phyloP scores from a whole-genome alignment of 2,329 filamentous ascomycete genomes.

The Cercospora zeina region DNA sequence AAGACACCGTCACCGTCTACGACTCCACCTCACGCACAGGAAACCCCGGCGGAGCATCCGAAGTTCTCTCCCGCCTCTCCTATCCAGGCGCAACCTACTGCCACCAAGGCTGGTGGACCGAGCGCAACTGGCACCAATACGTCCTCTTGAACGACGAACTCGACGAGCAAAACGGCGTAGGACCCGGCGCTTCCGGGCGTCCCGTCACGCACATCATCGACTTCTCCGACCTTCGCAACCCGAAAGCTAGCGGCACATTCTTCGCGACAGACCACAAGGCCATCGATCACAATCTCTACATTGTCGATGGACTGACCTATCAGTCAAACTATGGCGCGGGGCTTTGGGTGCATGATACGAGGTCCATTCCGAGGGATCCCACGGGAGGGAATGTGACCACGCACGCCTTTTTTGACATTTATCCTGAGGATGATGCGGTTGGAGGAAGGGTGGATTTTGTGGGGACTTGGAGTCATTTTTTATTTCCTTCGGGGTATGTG shows the following conservation, averaged over 20 bases:
- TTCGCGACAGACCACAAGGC: constrained; percentile 30
- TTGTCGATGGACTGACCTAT: constrained; percentile 39
- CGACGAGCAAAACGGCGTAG: neutral
- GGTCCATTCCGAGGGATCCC: constrained; percentile 44
- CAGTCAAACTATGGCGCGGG: constrained; percentile 43
- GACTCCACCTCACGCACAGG: constrained; percentile 44
- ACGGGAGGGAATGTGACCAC: constrained; percentile 50
- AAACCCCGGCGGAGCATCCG: constrained; percentile 14
- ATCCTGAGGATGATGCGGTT: constrained; percentile 43
- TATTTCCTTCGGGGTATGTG: constrained; percentile 50
- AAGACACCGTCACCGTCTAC: constrained; percentile 44
- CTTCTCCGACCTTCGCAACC: constrained; percentile 30
- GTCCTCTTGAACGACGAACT: constrained; percentile 1
- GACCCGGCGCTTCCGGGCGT: neutral
- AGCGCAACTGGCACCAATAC: neutral
- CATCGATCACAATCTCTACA: constrained; percentile 48
- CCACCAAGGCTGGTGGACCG: constrained; percentile 5
- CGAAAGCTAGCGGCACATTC: constrained; percentile 44
- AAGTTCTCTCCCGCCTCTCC: neutral
- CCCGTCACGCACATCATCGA: constrained; percentile 14
- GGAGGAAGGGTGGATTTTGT: constrained; percentile 39
- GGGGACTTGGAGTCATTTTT: constrained; percentile 52
- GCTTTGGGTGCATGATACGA: constrained; percentile 40
- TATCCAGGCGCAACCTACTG: constrained; percentile 3
- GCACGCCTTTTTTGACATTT: constrained; percentile 53